phyloP scores from a whole-genome alignment of 495 filamentous ascomycete genomes.

The Talaromyces ruber region DNA sequence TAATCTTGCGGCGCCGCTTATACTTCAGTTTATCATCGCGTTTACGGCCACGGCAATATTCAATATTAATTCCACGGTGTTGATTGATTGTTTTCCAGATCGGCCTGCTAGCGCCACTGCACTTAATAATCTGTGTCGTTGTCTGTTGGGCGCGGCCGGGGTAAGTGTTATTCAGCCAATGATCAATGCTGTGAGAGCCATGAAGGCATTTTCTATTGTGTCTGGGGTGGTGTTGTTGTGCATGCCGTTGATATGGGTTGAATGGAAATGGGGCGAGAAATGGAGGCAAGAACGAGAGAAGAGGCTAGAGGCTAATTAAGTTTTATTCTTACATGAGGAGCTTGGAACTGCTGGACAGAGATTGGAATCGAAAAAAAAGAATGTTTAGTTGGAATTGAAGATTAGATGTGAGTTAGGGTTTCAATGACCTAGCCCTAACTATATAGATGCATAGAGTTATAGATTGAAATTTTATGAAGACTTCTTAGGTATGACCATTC shows the following conservation, averaged over 20 bases:
- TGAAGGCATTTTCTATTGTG: conserved; percentile 51
- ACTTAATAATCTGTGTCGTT: conserved; percentile 52
- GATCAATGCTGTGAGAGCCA: conserved; percentile 44
- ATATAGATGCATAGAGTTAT: background rate
- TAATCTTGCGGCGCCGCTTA: conserved; percentile 2
- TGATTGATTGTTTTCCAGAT: conserved; percentile 50
- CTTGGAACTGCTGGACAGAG: no score
- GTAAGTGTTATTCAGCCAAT: conserved; percentile 48
- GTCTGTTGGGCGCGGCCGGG: conserved; percentile 47
- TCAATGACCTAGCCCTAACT: background rate
- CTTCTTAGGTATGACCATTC: background rate
- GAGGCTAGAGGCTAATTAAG: background rate
- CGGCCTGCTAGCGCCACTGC: conserved; percentile 48
- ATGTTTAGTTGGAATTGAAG: background rate
- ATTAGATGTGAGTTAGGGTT: background rate
- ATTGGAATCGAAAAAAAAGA: no score
- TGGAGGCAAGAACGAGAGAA: conserved; percentile 23
- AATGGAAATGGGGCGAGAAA: conserved; percentile 22
- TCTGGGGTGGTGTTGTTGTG: conserved; percentile 18
- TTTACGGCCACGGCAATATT: conserved; percentile 14
- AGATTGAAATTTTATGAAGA: background rate
- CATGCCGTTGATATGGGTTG: conserved; percentile 13
- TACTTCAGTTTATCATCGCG: conserved; percentile 3
- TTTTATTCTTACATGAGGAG: no score
- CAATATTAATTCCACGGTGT: conserved; percentile 38